Evolutionary conservation across 768 basidiomycete species (phyloP).

Genomic region (Neoboletus magnificus): DNA sequence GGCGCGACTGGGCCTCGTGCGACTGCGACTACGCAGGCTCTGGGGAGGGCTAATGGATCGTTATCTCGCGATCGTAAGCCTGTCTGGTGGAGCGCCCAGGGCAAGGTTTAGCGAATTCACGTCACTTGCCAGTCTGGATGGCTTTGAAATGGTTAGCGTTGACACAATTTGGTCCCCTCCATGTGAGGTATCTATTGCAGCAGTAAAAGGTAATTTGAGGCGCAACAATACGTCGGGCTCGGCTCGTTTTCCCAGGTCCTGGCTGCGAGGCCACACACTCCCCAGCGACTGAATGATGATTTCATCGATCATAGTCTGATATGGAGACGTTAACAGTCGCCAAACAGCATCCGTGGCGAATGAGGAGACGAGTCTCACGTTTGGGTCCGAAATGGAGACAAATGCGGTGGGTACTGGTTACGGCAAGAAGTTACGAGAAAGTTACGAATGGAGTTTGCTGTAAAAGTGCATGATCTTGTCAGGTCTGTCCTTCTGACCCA

Average conservation of each 20-base stretch:
- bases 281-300: constrained; percentile 22
- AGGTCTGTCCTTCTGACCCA: constrained; percentile 27
- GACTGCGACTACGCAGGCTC: neutral
- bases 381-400: constrained; percentile 24
- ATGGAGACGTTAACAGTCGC: constrained; percentile 8
- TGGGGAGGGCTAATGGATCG: constrained; percentile 18
- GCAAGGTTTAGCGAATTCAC: constrained; percentile 21
- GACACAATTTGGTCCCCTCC: constrained; percentile 4
- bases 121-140: constrained; percentile 23
- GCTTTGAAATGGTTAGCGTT: neutral
- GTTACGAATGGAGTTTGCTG: constrained; percentile 28
- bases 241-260: no score
- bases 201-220: constrained; percentile 1
- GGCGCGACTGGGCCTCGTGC: constrained; percentile 17
- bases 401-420: constrained; percentile 26
- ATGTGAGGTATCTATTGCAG: neutral
- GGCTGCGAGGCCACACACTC: neutral
- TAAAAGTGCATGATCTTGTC: constrained; percentile 27
- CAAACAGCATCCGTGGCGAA: constrained; percentile 9
- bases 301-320: constrained; percentile 29
- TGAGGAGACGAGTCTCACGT: constrained; percentile 22
- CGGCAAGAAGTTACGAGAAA: constrained; percentile 26
- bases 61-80: constrained; percentile 32
- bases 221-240: neutral
- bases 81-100: constrained; percentile 11